Base-by-base conservation (phyloP, 2,329 filamentous ascomycete genomes). In the Penicillium sp. region DNA sequence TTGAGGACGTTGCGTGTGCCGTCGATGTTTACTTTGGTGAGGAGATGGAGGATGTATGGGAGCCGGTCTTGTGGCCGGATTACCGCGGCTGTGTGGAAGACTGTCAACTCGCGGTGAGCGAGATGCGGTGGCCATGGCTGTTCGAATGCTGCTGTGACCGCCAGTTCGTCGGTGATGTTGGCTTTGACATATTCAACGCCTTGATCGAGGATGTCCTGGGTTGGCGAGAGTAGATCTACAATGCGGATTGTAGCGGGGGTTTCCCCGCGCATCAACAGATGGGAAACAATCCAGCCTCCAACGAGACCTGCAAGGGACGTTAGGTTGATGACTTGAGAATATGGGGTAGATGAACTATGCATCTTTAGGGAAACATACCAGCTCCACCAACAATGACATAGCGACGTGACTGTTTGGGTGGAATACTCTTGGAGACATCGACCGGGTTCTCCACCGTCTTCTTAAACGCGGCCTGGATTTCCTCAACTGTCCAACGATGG, bases 61-160 rank as follows among this genome's bases (percentile, higher is more conserved):
- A 66, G 63, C 5, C 75, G 68, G 38, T 78, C 74, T 11, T 63
- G 66, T 0, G 72, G 67, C 8, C 73, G 62, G 41, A 79, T 77
- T 4, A 69, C 63, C 1, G 75, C 75, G 2, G 74, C 75, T 0
- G 71, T 77, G 58, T 79, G 75, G 50, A 74, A 76, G 10, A 79
- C 74, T 1, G 74, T 77, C 15, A 79, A 57, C 1, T 75, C 74
- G 3, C 71, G 61, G 3, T 55, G 31, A 4, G 67, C 60, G 4
- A 68, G 61, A 1, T 55, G 53, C 2, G 54, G 32, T 2, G 66
- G 60, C 75, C 76, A 79, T 4, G 68, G 61, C 14, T 60, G 57
- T 4, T 59, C 52, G 39, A 79, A 77, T 11, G 73, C 73, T 0
- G 58, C 61, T 5, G 57, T 42, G 0, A 73, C 69, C 2, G 66